phyloP scores from a whole-genome alignment of 2,329 filamentous ascomycete species.

The Helminthosporium solani region DNA sequence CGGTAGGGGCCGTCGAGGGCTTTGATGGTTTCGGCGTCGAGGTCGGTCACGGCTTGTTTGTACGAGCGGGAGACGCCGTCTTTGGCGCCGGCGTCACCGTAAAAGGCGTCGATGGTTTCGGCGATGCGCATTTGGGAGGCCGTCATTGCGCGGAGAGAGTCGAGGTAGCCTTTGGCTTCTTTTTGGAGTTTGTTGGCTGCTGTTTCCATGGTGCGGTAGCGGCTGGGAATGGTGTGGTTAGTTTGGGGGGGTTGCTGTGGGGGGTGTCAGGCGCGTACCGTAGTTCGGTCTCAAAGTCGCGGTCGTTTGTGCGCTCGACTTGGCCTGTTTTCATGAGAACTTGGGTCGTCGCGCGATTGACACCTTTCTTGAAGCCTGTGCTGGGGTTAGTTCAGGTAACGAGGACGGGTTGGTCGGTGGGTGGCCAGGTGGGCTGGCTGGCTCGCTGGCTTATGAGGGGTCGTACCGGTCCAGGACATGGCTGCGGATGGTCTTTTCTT shows the following conservation, averaged over 20 bases:
- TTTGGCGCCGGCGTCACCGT: slow-evolving; percentile 90
- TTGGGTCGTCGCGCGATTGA: slow-evolving; percentile 98
- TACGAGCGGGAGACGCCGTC: slow-evolving; percentile 96
- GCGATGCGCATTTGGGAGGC: slow-evolving; percentile 99
- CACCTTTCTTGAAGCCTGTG: slow-evolving; percentile 88
- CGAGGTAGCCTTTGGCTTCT: slow-evolving; percentile 96
- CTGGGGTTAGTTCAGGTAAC: slow-evolving; percentile 19
- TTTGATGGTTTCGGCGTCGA: slow-evolving; percentile 98
- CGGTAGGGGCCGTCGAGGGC: slow-evolving; percentile 94
- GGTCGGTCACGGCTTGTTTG: slow-evolving; percentile 96
- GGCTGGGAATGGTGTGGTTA: slow-evolving; percentile 54
- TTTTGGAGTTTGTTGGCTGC: slow-evolving; percentile 91
- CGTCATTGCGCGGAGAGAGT: slow-evolving; percentile 97
- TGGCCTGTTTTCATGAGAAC: slow-evolving; percentile 99
- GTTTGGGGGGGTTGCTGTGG: background rate
- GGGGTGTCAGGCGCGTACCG: slow-evolving; percentile 62
- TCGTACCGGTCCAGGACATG: slow-evolving; percentile 61
- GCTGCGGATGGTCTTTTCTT: slow-evolving; percentile 19
- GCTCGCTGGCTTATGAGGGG: slow-evolving; percentile 6
- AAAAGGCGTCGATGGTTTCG: slow-evolving; percentile 98
- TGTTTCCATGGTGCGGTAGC: slow-evolving; percentile 96
- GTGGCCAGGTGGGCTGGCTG: background rate
- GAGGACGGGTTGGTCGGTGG: background rate
- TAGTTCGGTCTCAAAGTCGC: slow-evolving; percentile 97
- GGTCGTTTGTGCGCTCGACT: slow-evolving; percentile 97